phyloP scores from a whole-genome alignment of 805 yeast genomes.

The Candida jianshihensis region DNA sequence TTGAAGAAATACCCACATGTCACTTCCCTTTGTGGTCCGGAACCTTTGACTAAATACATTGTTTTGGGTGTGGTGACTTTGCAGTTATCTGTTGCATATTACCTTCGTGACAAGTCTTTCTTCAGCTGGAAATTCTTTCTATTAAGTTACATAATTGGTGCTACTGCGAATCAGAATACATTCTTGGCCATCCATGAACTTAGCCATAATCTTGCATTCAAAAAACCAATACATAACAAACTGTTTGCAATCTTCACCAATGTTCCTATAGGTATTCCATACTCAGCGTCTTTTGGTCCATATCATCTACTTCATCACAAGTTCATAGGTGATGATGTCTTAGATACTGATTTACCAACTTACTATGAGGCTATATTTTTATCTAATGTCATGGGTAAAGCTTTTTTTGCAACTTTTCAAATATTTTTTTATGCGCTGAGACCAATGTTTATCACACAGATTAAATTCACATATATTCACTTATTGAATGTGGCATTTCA shows the following conservation, averaged over 20 bases:
- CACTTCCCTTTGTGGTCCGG: slow-evolving; percentile 74
- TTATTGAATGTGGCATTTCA: slow-evolving; percentile 56
- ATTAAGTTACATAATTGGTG: slow-evolving; percentile 75
- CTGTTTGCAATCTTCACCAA: slow-evolving; percentile 72
- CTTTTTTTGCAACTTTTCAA: slow-evolving; percentile 86
- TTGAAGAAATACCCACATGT: slow-evolving; percentile 74
- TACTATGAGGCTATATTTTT: slow-evolving; percentile 64
- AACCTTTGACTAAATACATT: slow-evolving; percentile 78
- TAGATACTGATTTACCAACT: slow-evolving; percentile 88
- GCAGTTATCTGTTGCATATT: slow-evolving; percentile 63
- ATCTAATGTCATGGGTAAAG: slow-evolving; percentile 76
- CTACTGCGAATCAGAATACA: slow-evolving; percentile 76
- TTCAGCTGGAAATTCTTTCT: slow-evolving; percentile 47
- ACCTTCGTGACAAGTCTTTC: slow-evolving; percentile 48
- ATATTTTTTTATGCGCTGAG: slow-evolving; percentile 83
- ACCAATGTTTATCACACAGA: slow-evolving; percentile 78
- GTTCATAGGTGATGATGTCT: slow-evolving; percentile 74
- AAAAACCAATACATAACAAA: slow-evolving; percentile 69
- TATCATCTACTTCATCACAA: slow-evolving; percentile 91
- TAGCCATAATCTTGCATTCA: slow-evolving; percentile 79
- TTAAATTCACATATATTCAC: slow-evolving; percentile 72
- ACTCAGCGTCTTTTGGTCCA: slow-evolving; percentile 78
- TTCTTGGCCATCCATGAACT: slow-evolving; percentile 87
- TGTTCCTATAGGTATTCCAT: slow-evolving; percentile 85
- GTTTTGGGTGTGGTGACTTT: slow-evolving; percentile 55